Evolutionary conservation across 352 stramenopile genomes (phyloP), one percentile per base, ranked within the genome.

Genomic region (Blastocystis sp.): DNA sequence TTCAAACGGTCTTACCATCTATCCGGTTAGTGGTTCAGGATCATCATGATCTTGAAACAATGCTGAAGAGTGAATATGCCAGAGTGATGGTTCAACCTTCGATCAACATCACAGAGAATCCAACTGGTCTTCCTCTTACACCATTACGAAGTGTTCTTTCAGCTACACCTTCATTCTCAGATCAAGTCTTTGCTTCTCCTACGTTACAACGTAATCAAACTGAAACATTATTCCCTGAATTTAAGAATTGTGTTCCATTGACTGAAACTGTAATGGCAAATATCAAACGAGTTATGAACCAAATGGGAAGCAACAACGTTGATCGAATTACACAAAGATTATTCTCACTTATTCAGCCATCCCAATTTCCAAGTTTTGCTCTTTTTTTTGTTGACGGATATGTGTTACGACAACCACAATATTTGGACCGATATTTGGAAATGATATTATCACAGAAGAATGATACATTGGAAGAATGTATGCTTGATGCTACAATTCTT

Each of bases 201-300:
- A 1, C 32, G 14, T 27, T 27, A 14, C 16, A 32, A 37, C 37
- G 37, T 3, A 24, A n/a, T 19, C 24, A 51, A 56, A 16, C 19
- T 6, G 65, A 77, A 19, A 54, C 5, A 19, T 12, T 52, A 9
- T 24, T 46, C 21, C 46, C 19, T 14, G 19, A 51, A n/a, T 46
- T 83, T n/a, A 12, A n/a, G 19, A 46, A 66, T 24, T 49, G 43
- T 46, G 32, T 56, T 2, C 46, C 43, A 11, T 49, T 83, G n/a
- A 11, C 4, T 11, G 51, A 66, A 12, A 5, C 71, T 52, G 21
- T 43, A 5, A 19, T 51, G 4, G 0, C 4, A 5, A 67, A 29
- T 3, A 46, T 83, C n/a, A 83, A 27, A 14, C 71, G 71, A 7
- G 12, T 83, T 1, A 65, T 83, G 71, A 83, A 83, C 49, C 71